phyloP scores from a whole-genome alignment of 306 rosid genomes.

The Cyclanthera cordifolia region DNA sequence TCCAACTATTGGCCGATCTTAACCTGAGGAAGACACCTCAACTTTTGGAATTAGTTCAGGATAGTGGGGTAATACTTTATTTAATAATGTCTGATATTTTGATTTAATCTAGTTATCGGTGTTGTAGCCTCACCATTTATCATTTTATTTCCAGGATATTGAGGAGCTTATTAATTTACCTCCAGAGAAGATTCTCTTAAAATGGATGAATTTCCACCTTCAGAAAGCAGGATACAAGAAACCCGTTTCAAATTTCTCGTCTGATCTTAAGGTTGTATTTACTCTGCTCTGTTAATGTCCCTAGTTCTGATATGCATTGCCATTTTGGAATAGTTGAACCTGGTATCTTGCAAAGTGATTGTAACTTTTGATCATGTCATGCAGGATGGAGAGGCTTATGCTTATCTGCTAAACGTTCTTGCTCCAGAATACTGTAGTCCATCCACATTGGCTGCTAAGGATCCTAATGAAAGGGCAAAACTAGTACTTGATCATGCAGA shows the following conservation, averaged over 20 bases:
- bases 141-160: conserved; percentile 48
- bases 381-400: conserved; percentile 92
- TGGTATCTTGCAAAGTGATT: neutral
- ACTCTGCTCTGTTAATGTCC: neutral
- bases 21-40: conserved; percentile 95
- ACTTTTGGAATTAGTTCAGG: conserved; percentile 85
- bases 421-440: conserved; percentile 84
- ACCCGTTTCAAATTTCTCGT: conserved; percentile 63
- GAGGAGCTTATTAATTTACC: conserved; percentile 91
- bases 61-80: conserved; percentile 44
- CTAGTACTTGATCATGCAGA: conserved; percentile 92
- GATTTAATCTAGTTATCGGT: conserved; percentile 8
- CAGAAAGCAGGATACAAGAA: conserved; percentile 77
- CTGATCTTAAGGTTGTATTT: conserved; percentile 73
- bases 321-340: neutral
- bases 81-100: neutral
- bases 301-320: neutral
- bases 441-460: conserved; percentile 62
- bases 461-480: conserved; percentile 54
- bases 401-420: conserved; percentile 86
- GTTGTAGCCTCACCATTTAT: conserved; percentile 13
- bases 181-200: conserved; percentile 79
- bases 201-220: conserved; percentile 98
- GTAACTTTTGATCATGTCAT: conserved; percentile 7
- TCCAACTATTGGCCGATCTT: conserved; percentile 90